A percentile compares a stretch with the other conserved stretches of the same genome.
phyloP scores from a whole-genome alignment of 2,329 filamentous ascomycete genomes.

The Sordariomycetes sp. region DNA sequence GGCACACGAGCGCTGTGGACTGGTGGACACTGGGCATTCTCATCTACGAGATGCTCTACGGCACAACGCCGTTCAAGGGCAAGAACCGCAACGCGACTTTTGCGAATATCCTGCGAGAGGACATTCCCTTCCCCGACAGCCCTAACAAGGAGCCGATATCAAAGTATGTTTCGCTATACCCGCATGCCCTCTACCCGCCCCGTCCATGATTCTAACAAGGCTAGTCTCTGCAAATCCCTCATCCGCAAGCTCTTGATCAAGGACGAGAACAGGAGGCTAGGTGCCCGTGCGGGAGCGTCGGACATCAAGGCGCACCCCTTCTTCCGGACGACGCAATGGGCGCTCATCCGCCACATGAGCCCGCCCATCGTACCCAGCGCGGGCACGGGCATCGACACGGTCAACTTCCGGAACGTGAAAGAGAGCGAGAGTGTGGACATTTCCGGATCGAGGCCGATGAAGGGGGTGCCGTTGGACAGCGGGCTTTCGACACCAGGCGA shows the following conservation, averaged over 20 bases:
- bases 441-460: constrained; percentile 47
- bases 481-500: constrained; percentile 81
- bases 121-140: constrained; percentile 91
- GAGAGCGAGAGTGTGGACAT: constrained; percentile 93
- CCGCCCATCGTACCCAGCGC: constrained; percentile 92
- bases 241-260: constrained; percentile 97
- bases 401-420: constrained; percentile 97
- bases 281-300: constrained; percentile 87
- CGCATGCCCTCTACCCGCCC: not conserved
- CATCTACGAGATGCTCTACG: constrained; percentile 98
- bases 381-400: constrained; percentile 80
- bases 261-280: constrained; percentile 86
- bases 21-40: constrained; percentile 98
- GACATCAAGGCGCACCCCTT: constrained; percentile 96
- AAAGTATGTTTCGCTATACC: constrained; percentile 53
- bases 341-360: constrained; percentile 93
- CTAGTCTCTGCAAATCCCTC: constrained; percentile 86
- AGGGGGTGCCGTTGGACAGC: constrained; percentile 79
- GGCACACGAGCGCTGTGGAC: constrained; percentile 95
- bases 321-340: constrained; percentile 94
- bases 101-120: constrained; percentile 90
- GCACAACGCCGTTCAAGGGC: constrained; percentile 97
- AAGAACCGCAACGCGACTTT: constrained; percentile 98
- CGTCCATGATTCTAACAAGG: constrained; percentile 6
- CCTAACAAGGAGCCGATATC: constrained; percentile 75